Base-by-base conservation (phyloP, 108 stramenopile genomes). In the Conticribra weissflogii region DNA sequence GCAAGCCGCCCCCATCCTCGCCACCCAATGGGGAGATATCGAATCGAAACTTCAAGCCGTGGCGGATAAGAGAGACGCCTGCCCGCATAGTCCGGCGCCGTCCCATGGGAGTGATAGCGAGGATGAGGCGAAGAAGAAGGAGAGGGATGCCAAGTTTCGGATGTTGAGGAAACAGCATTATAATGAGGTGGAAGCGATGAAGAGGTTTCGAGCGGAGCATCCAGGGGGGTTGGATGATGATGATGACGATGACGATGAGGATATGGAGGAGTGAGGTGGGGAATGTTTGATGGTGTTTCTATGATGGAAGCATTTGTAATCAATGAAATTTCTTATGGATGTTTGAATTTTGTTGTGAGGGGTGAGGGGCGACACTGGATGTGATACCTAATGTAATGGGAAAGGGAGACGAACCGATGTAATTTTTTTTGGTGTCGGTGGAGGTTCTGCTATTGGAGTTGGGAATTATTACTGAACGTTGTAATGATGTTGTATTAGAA, bases 111-210 rank as follows among this genome's bases (percentile, higher is more conserved):
- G 68, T 63, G 80, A 78, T 47, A 57, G 65, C 30, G 81, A 83
- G 19, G 79, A 83, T 18, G 81, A 86, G 49, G 62, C 45, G n/a
- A 83, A 80, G 50, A 29, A 68, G 19, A 77, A 77, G 48, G 85
- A 86, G 67, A 74, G 80, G 54, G 74, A 70, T 30, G 51, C 74
- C 53, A 81, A 86, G 60, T 94, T 94, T 58, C 73, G 74, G 59
- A 81, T 85, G 66, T 77, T 86, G 76, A 84, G 93, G 46, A 94
- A 91, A 67, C 78, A 85, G 32, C 93, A 94, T 75, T 94, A 94
- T 71, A 94, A 94, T 79, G 93, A 94, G 76, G 90, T 88, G 78
- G 93, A 94, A 51, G 61, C 85, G 14, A 78, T 94, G 48, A 85
- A 85, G 30, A 76, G 78, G 72, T 94, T 85, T 69, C 81, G 83